Evolutionary conservation across 805 yeast species (phyloP), one percentile per base, ranked within the genome.

Genomic region (Clavispora fructus): DNA sequence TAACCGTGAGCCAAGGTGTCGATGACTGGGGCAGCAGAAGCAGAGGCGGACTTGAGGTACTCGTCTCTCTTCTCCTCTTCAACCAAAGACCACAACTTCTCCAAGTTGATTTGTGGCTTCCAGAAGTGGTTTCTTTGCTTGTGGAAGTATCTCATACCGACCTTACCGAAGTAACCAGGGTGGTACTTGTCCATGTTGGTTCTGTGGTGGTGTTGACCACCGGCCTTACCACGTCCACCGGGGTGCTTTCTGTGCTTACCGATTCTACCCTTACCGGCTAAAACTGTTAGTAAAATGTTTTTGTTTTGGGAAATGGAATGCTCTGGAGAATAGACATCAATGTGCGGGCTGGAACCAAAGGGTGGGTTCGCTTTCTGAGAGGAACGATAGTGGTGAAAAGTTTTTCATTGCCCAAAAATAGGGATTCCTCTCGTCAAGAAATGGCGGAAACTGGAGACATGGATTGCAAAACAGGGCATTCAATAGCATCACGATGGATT

Each of bases 171-270:
- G 92, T 94, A 94, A 90, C 99, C 99, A 71, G 99, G 99, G 79
- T 94, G 99, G 96, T 87, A 94, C 80, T 92, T 94, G 78, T 94
- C 99, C 82, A 94, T 78, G 84, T 94, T 94, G 77, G 94, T 91
- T 85, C 99, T 89, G 97, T 94, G 99, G 80, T 94, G 99, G 79
- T 92, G 98, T 80, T 82, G 92, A 89, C 99, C 99, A 92, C 99
- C 99, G 75, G 99, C 99, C 91, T 80, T 92, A 94, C 99, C 99
- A 81, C 98, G 91, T 82, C 99, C 99, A 94, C 99, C 99, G 63
- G 99, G 97, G 70, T 87, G 94, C 96, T 94, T 94, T 90, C 99
- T 91, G 95, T 94, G 99, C 87, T 94, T 94, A 80, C 99, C 99
- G 78, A 94, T 80, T 85, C 99, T 95, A 87, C 99, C 99, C 78